These are phyloP conservation scores for Myxozyma neglecta DNA, from an alignment of 805 yeast species.

Conservation along the genomic window DNA sequence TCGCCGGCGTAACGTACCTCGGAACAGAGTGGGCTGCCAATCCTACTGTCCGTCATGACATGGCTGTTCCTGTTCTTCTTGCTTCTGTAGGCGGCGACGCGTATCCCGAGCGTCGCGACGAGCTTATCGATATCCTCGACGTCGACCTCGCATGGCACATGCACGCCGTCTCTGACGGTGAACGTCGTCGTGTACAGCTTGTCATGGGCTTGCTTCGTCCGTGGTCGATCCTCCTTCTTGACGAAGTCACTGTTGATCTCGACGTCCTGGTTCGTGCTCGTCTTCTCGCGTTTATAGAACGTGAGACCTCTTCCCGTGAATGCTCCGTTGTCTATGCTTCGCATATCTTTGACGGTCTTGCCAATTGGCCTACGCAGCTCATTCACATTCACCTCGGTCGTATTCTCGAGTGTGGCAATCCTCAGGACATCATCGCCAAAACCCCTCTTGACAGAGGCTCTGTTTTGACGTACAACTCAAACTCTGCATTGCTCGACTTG, in stretches of 20 bases:
- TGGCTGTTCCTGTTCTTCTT: slow-evolving; percentile 77
- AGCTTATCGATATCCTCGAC: slow-evolving; percentile 73
- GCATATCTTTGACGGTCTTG: slow-evolving; percentile 93
- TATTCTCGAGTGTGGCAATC: slow-evolving; percentile 38
- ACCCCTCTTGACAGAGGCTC: background rate
- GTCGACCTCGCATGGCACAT: slow-evolving; percentile 88
- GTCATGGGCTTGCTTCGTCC: slow-evolving; percentile 91
- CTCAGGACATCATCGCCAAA: slow-evolving; percentile 11
- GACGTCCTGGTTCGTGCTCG: slow-evolving; percentile 87
- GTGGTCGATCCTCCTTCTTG: slow-evolving; percentile 83
- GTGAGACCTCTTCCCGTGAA: slow-evolving; percentile 68
- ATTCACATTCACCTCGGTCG: slow-evolving; percentile 74
- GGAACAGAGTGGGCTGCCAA: slow-evolving; percentile 99
- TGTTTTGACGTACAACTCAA: slow-evolving; percentile 20
- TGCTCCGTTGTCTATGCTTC: slow-evolving; percentile 89
- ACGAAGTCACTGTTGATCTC: slow-evolving; percentile 94
- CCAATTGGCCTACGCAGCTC: slow-evolving; percentile 83
- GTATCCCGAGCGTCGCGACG: slow-evolving; percentile 73
- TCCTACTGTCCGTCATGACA: slow-evolving; percentile 85
- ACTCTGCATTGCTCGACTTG: slow-evolving; percentile 40
- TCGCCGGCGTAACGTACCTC: slow-evolving; percentile 60
- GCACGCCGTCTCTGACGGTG: slow-evolving; percentile 92
- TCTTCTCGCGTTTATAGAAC: slow-evolving; percentile 63
- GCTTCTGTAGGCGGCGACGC: slow-evolving; percentile 80
- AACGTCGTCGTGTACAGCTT: slow-evolving; percentile 88